Evolutionary conservation across 176 grass and related monocot species (phyloP).

Genomic region (Avena atlantica): DNA sequence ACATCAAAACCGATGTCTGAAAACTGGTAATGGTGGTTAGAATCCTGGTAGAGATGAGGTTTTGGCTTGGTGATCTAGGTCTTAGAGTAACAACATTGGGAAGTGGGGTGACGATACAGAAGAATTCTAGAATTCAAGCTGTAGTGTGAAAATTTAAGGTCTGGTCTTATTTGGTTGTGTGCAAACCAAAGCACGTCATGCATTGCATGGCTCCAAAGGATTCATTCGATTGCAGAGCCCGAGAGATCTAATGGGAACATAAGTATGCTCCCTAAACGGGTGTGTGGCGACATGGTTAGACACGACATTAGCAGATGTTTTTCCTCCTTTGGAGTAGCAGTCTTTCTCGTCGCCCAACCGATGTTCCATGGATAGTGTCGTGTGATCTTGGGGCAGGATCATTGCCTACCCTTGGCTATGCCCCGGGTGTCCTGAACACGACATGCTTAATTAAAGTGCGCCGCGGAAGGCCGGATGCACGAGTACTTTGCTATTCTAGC

Average conservation of each 20-base stretch:
- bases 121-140: no score
- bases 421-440: slow-evolving; percentile 36
- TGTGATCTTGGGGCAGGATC: slow-evolving; percentile 44
- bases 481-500: neutral
- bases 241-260: slow-evolving; percentile 28
- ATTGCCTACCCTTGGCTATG: slow-evolving; percentile 29
- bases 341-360: slow-evolving; percentile 26
- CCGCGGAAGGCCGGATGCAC: neutral
- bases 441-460: slow-evolving; percentile 5
- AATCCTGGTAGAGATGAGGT: no score
- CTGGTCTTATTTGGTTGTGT: no score
- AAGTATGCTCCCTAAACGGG: slow-evolving; percentile 27
- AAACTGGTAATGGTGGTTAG: no score
- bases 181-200: slow-evolving; percentile 1
- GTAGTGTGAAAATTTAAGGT: no score
- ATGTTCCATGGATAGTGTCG: slow-evolving; percentile 27
- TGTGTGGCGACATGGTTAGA: slow-evolving; percentile 6
- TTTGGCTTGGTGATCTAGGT: no score
- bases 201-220: slow-evolving; percentile 9
- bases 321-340: neutral
- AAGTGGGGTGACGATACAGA: no score
- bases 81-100: no score
- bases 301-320: neutral
- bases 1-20: no score
- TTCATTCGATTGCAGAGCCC: neutral